A percentile compares a stretch with the other conserved stretches of the same genome.
Conservation (phyloP, 306 rosid genomes). For the Corylus americana region DNA sequence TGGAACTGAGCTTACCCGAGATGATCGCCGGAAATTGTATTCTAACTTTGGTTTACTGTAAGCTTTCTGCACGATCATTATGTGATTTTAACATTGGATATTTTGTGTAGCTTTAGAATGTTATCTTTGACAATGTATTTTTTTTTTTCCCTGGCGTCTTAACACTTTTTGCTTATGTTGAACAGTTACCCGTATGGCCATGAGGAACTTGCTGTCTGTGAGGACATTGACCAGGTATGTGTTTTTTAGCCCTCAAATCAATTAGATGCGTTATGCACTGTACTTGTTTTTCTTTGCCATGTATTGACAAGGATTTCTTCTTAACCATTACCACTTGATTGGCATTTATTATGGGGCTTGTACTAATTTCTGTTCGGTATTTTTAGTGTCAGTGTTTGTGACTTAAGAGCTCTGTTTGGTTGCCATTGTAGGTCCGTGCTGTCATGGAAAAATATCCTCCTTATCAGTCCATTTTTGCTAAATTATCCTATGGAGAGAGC, state of each 20-base stretch:
- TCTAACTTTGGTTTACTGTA: slow-evolving; percentile 95
- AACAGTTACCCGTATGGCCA: slow-evolving; percentile 93
- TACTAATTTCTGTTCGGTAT: slow-evolving; percentile 14
- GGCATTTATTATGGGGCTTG: background rate
- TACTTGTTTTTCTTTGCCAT: slow-evolving; percentile 5
- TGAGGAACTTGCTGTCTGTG: slow-evolving; percentile 92
- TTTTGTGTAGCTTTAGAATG: slow-evolving; percentile 24
- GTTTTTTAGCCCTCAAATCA: background rate
- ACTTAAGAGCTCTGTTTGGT: slow-evolving; percentile 20
- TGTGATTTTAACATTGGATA: background rate
- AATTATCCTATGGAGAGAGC: slow-evolving; percentile 90
- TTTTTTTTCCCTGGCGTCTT: background rate
- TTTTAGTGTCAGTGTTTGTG: slow-evolving; percentile 11
- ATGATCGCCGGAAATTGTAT: slow-evolving; percentile 87
- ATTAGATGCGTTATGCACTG: background rate
- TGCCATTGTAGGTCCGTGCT: slow-evolving; percentile 68
- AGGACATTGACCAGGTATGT: slow-evolving; percentile 94
- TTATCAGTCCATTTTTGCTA: slow-evolving; percentile 85
- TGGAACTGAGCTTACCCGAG: slow-evolving; percentile 98
- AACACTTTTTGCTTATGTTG: slow-evolving; percentile 17
- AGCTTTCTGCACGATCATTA: slow-evolving; percentile 35
- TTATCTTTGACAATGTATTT: slow-evolving; percentile 9
- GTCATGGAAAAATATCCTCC: slow-evolving; percentile 96
- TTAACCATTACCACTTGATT: background rate
- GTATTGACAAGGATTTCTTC: background rate